phyloP scores from a whole-genome alignment of 31 red algal species.

The Porphyra umbilicalis region DNA sequence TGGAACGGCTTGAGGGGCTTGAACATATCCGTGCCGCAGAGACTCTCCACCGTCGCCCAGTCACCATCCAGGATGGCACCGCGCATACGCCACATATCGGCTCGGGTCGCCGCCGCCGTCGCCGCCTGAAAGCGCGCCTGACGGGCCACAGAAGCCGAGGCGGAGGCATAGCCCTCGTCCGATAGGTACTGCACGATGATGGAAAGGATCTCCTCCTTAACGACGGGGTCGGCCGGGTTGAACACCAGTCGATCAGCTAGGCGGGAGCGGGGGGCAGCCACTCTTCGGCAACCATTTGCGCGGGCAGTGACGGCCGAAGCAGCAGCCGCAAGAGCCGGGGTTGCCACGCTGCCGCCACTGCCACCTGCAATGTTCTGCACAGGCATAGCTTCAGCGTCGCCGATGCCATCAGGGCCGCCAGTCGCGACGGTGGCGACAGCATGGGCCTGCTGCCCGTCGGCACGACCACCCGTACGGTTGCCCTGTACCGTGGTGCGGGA shows the following conservation, averaged over 20 bases:
- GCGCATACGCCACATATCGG: conserved; percentile 69
- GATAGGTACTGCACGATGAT: conserved; percentile 91
- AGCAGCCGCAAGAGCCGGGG: neutral
- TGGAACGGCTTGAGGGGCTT: conserved; percentile 81
- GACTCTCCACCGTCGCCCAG: conserved; percentile 85
- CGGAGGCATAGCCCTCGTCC: conserved; percentile 74
- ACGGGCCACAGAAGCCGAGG: conserved; percentile 58
- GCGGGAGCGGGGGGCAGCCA: neutral
- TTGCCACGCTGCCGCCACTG: neutral
- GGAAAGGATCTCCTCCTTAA: conserved; percentile 88
- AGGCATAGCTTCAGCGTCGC: neutral
- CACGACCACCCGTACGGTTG: neutral
- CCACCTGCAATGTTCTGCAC: no score
- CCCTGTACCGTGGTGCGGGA: neutral
- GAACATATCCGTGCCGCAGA: conserved; percentile 60
- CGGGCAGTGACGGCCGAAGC: neutral
- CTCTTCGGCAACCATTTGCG: neutral
- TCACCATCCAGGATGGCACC: conserved; percentile 90
- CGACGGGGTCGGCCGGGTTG: conserved; percentile 48
- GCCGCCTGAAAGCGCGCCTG: conserved; percentile 77
- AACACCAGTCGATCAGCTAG: conserved; percentile 12
- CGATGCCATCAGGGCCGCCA: neutral
- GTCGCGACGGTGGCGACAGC: neutral
- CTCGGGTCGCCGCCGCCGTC: conserved; percentile 32
- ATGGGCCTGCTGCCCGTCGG: neutral